Evolutionary conservation across 2,329 filamentous ascomycete species (phyloP).

Genomic region (Onygenales sp.): DNA sequence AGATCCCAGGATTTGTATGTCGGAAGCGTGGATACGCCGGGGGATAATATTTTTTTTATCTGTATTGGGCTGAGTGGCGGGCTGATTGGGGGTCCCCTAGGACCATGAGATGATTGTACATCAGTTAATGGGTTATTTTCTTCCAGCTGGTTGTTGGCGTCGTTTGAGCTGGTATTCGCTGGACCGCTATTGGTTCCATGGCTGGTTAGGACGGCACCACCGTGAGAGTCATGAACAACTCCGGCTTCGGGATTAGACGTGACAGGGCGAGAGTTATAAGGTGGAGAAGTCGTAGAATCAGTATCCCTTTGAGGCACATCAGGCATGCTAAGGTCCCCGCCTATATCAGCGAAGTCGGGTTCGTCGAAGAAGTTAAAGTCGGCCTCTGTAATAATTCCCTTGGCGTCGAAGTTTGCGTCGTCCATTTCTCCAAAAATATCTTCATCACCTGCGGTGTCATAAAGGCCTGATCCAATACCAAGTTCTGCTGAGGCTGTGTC

Average conservation of each 20-base stretch:
- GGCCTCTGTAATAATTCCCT: constrained; percentile 46
- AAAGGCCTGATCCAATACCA: constrained; percentile 29
- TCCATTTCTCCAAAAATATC: constrained; percentile 52
- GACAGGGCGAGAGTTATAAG: background rate
- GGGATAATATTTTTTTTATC: constrained; percentile 38
- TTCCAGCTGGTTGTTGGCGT: no score
- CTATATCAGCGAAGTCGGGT: constrained; percentile 26
- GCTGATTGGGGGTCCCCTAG: constrained; percentile 23
- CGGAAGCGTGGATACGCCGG: constrained; percentile 7
- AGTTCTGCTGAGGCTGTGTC: constrained; percentile 19
- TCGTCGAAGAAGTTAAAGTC: constrained; percentile 59
- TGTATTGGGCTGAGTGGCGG: constrained; percentile 32
- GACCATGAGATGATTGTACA: background rate
- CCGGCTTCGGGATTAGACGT: background rate
- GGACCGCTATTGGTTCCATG: no score
- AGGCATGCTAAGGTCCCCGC: background rate
- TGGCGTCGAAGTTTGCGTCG: constrained; percentile 43
- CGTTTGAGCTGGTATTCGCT: no score
- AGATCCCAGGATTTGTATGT: background rate
- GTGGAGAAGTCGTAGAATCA: background rate
- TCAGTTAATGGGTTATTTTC: no score
- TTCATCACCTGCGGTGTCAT: constrained; percentile 38
- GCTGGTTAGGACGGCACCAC: no score
- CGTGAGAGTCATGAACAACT: no score
- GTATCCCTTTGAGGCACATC: background rate